Base-by-base conservation (phyloP, 2,329 filamentous ascomycete genomes). In the Apiospora phragmitis region DNA sequence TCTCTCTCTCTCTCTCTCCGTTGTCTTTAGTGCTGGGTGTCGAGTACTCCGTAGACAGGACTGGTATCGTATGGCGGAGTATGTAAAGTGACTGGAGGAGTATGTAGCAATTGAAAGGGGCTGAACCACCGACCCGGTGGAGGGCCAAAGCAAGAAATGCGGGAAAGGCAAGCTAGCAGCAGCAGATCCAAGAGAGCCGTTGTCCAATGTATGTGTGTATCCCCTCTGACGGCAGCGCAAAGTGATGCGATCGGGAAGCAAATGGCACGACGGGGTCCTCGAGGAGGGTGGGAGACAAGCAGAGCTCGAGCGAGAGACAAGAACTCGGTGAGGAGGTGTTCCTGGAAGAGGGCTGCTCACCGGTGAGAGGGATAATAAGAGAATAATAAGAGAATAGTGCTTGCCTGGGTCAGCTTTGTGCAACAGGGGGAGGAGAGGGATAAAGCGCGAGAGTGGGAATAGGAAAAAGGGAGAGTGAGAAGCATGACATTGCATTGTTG, bases 381-480 rank as follows among this genome's bases (percentile, higher is more conserved):
- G 55, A 62, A 62, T 62, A 62, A 62, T 62, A 62, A 62, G 55
- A 62, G 55, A 62, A 38, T 62, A 62, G 55, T 62, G 55, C 55
- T 38, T 62, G 55, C 32, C 55, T 32, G 55, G 55, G 55, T 62
- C 55, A 62, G 55, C 55, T 62, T 62, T 62, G 55, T 62, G 55
- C 55, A 62, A 62, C 55, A 62, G 55, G 55, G 51, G 55, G 55
- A 62, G 32, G 32, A 62, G 55, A 62, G 55, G 55, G 55, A 62
- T 62, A 62, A 62, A 62, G 55, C 55, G 55, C 55, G 55, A 62
- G 55, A 35, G 55, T 62, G 32, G 55, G 55, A 62, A 62, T 62
- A 62, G 51, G 35, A 62, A 62, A 62, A 62, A 32, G 55, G 55
- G 55, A 38, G 29, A 59, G 55, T 38, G 55, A 62, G 55, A 62